These are phyloP conservation scores for Lentinula novae-zelandiae DNA, from an alignment of 1,284 basidiomycete species.

Conservation along the genomic window DNA sequence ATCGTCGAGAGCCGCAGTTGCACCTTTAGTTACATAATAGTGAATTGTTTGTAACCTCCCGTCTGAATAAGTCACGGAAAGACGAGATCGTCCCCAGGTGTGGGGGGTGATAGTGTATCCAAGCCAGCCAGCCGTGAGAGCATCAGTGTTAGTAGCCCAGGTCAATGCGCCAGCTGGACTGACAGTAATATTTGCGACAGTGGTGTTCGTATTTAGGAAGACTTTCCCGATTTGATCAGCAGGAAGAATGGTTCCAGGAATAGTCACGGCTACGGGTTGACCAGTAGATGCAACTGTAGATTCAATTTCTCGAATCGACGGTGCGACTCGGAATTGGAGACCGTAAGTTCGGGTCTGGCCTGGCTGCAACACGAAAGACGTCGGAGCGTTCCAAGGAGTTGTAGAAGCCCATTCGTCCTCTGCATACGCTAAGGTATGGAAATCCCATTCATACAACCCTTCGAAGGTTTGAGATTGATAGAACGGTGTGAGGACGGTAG, in stretches of 20 bases:
- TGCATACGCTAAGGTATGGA: constrained; percentile 56
- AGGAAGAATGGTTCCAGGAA: constrained; percentile 53
- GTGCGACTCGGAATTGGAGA: constrained; percentile 46
- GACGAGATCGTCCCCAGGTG: constrained; percentile 48
- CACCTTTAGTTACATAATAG: constrained; percentile 48
- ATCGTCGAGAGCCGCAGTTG: constrained; percentile 42
- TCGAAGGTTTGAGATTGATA: constrained; percentile 64
- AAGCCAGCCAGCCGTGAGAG: constrained; percentile 38
- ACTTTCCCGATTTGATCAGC: constrained; percentile 48
- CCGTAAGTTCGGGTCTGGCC: constrained; percentile 51
- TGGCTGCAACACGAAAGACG: constrained; percentile 45
- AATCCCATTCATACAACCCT: constrained; percentile 58
- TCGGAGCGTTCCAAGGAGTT: constrained; percentile 54
- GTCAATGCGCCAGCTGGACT: constrained; percentile 46
- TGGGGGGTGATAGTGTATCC: constrained; percentile 46
- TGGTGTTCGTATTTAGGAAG: constrained; percentile 43
- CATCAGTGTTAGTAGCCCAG: constrained; percentile 42
- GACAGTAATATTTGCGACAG: constrained; percentile 40
- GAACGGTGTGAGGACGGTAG: constrained; percentile 38
- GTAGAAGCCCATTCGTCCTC: constrained; percentile 52
- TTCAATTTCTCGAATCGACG: constrained; percentile 51
- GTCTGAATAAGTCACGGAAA: constrained; percentile 48
- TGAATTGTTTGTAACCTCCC: constrained; percentile 51
- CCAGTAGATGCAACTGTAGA: constrained; percentile 35
- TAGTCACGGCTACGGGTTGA: constrained; percentile 49